These are phyloP conservation scores for Trametes polyzona DNA, from an alignment of 1,284 basidiomycete species.

Conservation along the genomic window DNA sequence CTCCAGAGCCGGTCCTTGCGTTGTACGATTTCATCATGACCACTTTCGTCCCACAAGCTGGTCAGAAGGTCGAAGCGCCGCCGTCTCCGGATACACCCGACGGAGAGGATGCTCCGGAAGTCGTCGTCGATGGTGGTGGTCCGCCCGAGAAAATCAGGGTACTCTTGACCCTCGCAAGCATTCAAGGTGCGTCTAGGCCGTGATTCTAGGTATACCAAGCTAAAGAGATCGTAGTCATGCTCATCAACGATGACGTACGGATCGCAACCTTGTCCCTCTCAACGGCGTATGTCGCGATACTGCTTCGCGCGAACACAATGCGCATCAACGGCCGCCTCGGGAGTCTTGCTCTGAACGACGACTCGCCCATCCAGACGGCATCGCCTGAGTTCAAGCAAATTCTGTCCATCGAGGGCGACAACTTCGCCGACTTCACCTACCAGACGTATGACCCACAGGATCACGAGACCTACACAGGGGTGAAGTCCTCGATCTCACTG, in stretches of 20 bases:
- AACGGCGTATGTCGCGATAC: slow-evolving; percentile 87
- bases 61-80: slow-evolving; percentile 23
- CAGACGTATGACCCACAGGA: slow-evolving; percentile 86
- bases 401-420: slow-evolving; percentile 93
- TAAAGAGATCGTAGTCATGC: slow-evolving; percentile 57
- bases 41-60: slow-evolving; percentile 77
- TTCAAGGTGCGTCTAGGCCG: slow-evolving; percentile 60
- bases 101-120: slow-evolving; percentile 14
- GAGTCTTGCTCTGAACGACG: slow-evolving; percentile 85
- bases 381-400: slow-evolving; percentile 84
- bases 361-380: slow-evolving; percentile 58
- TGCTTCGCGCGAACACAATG: slow-evolving; percentile 79
- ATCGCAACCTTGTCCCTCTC: slow-evolving; percentile 91
- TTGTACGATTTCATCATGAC: slow-evolving; percentile 99
- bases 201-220: slow-evolving; percentile 6
- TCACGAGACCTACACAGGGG: slow-evolving; percentile 68
- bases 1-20: slow-evolving; percentile 90
- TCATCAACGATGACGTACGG: slow-evolving; percentile 76
- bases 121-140: slow-evolving; percentile 12
- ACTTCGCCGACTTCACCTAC: slow-evolving; percentile 95
- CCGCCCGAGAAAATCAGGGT: slow-evolving; percentile 76
- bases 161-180: slow-evolving; percentile 84
- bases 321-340: slow-evolving; percentile 86
- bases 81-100: slow-evolving; percentile 14
- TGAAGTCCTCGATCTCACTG: slow-evolving; percentile 88